These are phyloP conservation scores for Pseudomonodictys pantanalensis DNA, from an alignment of 495 filamentous ascomycete species.

Conservation along the genomic window DNA sequence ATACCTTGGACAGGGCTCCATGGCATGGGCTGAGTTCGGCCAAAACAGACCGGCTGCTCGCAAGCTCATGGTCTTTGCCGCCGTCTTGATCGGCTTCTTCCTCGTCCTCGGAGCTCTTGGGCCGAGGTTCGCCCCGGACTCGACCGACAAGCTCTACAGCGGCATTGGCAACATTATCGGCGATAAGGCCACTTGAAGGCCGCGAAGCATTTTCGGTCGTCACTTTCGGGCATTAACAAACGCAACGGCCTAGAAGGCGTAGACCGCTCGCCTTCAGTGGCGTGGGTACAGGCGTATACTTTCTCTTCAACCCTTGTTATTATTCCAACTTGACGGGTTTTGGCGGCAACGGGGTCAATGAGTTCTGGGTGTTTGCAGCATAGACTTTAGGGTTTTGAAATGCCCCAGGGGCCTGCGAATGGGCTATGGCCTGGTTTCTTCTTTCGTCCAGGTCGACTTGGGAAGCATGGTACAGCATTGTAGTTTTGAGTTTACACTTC, in stretches of 20 bases:
- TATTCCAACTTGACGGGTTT: conserved; percentile 11
- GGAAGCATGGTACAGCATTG: conserved; percentile 21
- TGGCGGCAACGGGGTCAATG: conserved; percentile 18
- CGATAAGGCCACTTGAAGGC: conserved; percentile 8
- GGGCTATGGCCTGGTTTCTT: conserved; percentile 5
- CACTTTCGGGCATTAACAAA: too few species aligned
- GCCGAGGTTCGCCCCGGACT: conserved; percentile 25
- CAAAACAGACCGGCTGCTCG: conserved; percentile 67
- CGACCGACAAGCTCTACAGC: conserved; percentile 6
- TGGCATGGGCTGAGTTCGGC: conserved; percentile 84
- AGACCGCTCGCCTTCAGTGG: too few species aligned
- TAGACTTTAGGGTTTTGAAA: conserved; percentile 19
- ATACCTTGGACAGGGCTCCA: conserved; percentile 63
- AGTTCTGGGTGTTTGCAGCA: conserved; percentile 19
- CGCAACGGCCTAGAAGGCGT: too few species aligned
- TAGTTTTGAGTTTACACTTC: conserved; percentile 4
- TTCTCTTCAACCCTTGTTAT: conserved; percentile 23
- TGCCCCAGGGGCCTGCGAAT: background rate
- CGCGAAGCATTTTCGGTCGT: too few species aligned
- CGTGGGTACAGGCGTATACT: background rate
- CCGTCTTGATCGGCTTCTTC: conserved; percentile 61
- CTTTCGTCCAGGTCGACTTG: background rate
- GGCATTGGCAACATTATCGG: conserved; percentile 20
- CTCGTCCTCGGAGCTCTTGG: conserved; percentile 61
- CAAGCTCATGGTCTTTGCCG: conserved; percentile 67